Evolutionary conservation across 1,139 yeast species (phyloP), one percentile per base, ranked within the genome.

Genomic region (Magnusiomyces tetraspermus): DNA sequence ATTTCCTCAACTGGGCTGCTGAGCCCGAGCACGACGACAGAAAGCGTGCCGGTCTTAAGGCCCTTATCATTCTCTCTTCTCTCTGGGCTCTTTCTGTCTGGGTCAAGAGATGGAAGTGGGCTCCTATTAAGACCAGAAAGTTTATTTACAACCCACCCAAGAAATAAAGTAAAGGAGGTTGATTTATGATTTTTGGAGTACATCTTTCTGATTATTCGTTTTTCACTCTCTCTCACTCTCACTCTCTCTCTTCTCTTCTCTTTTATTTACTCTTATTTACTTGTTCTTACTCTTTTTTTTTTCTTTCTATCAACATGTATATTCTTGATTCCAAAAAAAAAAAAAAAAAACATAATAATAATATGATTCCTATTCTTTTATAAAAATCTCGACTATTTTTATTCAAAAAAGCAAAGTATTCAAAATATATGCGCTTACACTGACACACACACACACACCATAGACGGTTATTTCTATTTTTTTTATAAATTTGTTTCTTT

Each of bases 11-110:
- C 79, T 92, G 98, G 98, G 89, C 97, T 61, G 77, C 97, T 57
- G 97, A 89, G 76, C 99, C 99, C 59, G 98, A 92, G 78, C 96
- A 86, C 67, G 99, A 92, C 67, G 97, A 89, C 69, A 85, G 98
- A 79, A 92, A 92, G 84, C 87, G 85, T 76, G 78, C 86, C 74
- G 98, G 99, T 76, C 78, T 88, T 73, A 94, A 92, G 79, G 96
- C 96, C 53, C 68, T 94, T 61, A 76, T 90, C 67, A 78, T 89
- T 60, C 71, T 85, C 61, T 82, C 96, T 46, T 76, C 92, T 51
- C 76, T 94, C 67, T 88, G 83, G 78, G 81, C 89, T 66, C 63
- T 89, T 56, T 79, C 95, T 56, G 78, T 94, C 65, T 88, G 94
- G 87, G 90, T 89, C 66, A 92, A 94, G 85, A 87, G 85, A 76